These are phyloP conservation scores for Sporodiniella umbellata DNA, from an alignment of 371 early-diverging fungal genomes.

Conservation along the genomic window DNA sequence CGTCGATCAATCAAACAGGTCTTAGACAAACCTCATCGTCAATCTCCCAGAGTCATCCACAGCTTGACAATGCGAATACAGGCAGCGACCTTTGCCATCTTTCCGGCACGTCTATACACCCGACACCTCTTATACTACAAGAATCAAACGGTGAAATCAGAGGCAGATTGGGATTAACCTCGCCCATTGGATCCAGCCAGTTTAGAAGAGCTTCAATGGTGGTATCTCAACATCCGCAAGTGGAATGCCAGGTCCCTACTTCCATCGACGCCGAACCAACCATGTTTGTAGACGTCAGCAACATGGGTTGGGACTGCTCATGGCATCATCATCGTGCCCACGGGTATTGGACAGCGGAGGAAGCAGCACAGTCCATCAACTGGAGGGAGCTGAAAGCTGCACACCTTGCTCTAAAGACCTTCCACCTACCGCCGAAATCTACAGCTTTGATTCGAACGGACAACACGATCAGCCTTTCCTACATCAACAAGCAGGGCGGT, in stretches of 20 bases:
- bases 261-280: slow-evolving; percentile 4
- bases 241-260: slow-evolving; percentile 14
- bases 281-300: slow-evolving; percentile 14
- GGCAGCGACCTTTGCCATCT: slow-evolving; percentile 11
- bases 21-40: neutral
- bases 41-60: slow-evolving; percentile 13
- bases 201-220: slow-evolving; percentile 5
- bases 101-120: slow-evolving; percentile 14
- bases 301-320: slow-evolving; percentile 15
- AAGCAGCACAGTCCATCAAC: slow-evolving; percentile 16
- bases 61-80: slow-evolving; percentile 19
- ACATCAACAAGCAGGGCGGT: slow-evolving; percentile 28
- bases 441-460: slow-evolving; percentile 21
- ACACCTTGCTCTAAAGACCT: neutral
- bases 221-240: slow-evolving; percentile 1
- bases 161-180: neutral
- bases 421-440: neutral
- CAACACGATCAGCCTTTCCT: slow-evolving; percentile 23
- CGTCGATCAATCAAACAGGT: slow-evolving; percentile 13
- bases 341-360: slow-evolving; percentile 12
- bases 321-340: slow-evolving; percentile 2
- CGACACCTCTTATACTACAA: slow-evolving; percentile 11
- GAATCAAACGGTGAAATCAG: slow-evolving; percentile 4
- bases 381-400: slow-evolving; percentile 17
- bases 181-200: neutral